Evolutionary conservation across 2,329 filamentous ascomycete species (phyloP), one percentile per base, ranked within the genome.

Genomic region (Fusarium goolgardi): DNA sequence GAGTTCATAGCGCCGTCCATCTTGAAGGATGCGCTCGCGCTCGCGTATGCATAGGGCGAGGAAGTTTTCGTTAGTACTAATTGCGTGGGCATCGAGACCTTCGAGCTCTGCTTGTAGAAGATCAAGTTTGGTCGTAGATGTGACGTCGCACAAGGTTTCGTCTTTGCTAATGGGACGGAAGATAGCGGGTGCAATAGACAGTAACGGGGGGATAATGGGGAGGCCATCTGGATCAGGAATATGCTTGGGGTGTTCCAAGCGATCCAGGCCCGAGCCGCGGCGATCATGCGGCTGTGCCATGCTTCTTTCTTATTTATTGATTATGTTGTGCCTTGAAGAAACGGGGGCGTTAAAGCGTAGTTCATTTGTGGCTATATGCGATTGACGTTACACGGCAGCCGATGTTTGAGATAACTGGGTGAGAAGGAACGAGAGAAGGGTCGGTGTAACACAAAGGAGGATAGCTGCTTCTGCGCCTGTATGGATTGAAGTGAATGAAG

Each of bases 91-190:
- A 46, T 78, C 70, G 23, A 75, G 47, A 9, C 44, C 21, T 16
- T 65, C 59, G 25, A 79, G 60, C 21, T 63, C 56, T 39, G 62
- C 63, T 18, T 60, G 59, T 18, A 77, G 59, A 20, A 56, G 61
- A 4, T 71, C 72, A 31, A 56, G 32, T 23, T 45, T 68, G 12
- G 67, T 65, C 29, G 46, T 32, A 6, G 64, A 41, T 23, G 49
- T 32, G 21, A 62, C 29, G 8, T 65, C 61, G 12, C 46, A 32
- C 16, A 69, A 23, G 23, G 25, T 37, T 37, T 55, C 50, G 23
- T 43, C 37, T 11, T 63, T 54, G 7, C 59, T 44, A 18, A 81
- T 70, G 27, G 78, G 76, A 27, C 77, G 74, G 67, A 80, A 81
- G 45, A 81, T 50, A 18, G 53, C 54, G 3, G 67, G 59, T 23